These are phyloP conservation scores for Ceratobasidium sp. DNA, from an alignment of 1,284 basidiomycete genomes.

Conservation along the genomic window DNA sequence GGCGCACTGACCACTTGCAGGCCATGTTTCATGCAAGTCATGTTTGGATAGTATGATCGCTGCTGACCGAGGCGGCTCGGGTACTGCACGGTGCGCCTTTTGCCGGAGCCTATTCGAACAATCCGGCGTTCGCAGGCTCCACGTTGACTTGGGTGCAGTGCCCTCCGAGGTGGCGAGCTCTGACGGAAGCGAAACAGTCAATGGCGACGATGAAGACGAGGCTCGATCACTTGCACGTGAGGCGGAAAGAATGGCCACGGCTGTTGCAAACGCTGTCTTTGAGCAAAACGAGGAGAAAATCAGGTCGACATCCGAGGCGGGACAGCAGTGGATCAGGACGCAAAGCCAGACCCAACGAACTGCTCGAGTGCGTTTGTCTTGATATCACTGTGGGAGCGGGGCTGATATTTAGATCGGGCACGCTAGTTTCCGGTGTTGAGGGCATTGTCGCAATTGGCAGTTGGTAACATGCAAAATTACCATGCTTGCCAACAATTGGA, in stretches of 20 bases:
- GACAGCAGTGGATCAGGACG: slow-evolving; percentile 18
- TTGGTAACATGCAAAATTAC: slow-evolving; percentile 39
- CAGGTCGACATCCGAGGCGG: slow-evolving; percentile 7
- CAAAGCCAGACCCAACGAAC: slow-evolving; percentile 11
- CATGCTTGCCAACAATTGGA: slow-evolving; percentile 35
- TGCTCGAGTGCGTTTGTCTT: slow-evolving; percentile 22
- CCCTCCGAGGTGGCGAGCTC: slow-evolving; percentile 30
- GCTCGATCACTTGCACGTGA: slow-evolving; percentile 14
- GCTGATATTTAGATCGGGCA: background rate
- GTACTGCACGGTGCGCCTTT: slow-evolving; percentile 35
- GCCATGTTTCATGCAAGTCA: slow-evolving; percentile 40
- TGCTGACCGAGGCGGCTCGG: slow-evolving; percentile 11
- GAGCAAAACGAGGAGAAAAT: slow-evolving; percentile 31
- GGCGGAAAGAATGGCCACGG: slow-evolving; percentile 12
- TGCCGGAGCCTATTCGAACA: slow-evolving; percentile 33
- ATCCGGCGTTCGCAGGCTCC: slow-evolving; percentile 31
- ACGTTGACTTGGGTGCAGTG: slow-evolving; percentile 36
- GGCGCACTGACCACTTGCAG: slow-evolving; percentile 2
- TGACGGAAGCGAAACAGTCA: slow-evolving; percentile 36
- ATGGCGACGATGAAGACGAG: slow-evolving; percentile 31
- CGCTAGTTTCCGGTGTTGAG: slow-evolving; percentile 34
- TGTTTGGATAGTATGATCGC: slow-evolving; percentile 40
- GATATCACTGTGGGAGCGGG: background rate
- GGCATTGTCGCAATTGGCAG: slow-evolving; percentile 28
- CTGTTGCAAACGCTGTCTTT: slow-evolving; percentile 22